These are phyloP conservation scores for Senna siamea DNA, from an alignment of 306 rosid genomes.

Conservation along the genomic window DNA sequence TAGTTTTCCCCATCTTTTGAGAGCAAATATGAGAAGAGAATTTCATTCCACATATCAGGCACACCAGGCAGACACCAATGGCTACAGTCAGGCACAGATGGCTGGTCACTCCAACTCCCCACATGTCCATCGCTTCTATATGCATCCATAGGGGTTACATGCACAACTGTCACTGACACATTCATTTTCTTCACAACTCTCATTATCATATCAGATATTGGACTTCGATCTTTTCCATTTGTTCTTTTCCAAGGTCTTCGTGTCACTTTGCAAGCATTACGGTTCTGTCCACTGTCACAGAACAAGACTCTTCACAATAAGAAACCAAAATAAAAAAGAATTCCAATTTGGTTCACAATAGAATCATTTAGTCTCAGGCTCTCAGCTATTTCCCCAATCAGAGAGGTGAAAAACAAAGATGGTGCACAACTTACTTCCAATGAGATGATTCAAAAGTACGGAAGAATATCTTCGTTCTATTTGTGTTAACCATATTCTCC, in stretches of 20 bases:
- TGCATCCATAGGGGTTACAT: conserved; percentile 79
- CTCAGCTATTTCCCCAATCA: too few species aligned
- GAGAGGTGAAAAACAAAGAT: too few species aligned
- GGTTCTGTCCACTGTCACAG: conserved; percentile 62
- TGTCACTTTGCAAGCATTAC: conserved; percentile 65
- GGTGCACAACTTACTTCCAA: conserved; percentile 59
- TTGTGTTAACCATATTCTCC: conserved; percentile 58
- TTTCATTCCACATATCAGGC: conserved; percentile 97
- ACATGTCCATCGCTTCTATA: conserved; percentile 86
- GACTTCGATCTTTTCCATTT: conserved; percentile 56
- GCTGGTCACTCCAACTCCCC: conserved; percentile 78
- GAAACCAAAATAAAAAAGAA: neutral
- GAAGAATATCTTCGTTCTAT: conserved; percentile 75
- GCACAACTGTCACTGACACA: conserved; percentile 53
- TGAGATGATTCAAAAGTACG: conserved; percentile 91
- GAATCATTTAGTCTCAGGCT: too few species aligned
- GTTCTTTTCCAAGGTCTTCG: conserved; percentile 63
- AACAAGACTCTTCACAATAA: conserved; percentile 33
- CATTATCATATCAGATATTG: conserved; percentile 63
- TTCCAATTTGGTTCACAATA: conserved; percentile 1
- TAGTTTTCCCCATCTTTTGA: conserved; percentile 28
- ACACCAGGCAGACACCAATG: conserved; percentile 99
- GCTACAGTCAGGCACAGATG: conserved; percentile 88
- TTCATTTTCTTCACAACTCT: conserved; percentile 62
- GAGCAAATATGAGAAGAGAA: conserved; percentile 66